phyloP scores from a whole-genome alignment of 75 land plant species.

The Selaginella tamariscina region DNA sequence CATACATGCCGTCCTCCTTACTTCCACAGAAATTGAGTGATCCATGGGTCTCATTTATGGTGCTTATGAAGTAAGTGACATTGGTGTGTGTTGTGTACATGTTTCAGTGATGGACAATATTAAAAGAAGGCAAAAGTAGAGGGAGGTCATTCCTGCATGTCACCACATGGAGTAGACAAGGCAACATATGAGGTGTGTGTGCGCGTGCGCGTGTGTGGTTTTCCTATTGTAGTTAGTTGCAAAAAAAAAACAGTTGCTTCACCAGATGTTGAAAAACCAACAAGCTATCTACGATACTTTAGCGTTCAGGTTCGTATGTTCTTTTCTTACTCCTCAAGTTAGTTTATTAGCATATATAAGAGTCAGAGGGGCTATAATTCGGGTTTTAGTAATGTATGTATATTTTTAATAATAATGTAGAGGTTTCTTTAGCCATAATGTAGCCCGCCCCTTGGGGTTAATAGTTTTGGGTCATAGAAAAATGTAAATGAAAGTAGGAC shows the following conservation, averaged over 20 bases:
- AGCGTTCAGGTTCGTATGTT: slow-evolving; percentile 98
- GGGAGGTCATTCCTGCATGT: slow-evolving; percentile 96
- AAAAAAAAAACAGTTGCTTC: slow-evolving; percentile 36
- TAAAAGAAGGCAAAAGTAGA: slow-evolving; percentile 93
- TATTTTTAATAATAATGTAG: background rate
- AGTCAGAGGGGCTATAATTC: slow-evolving; percentile 81
- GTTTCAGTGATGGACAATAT: no score
- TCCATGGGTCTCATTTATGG: slow-evolving; percentile 94
- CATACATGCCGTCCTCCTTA: slow-evolving; percentile 97
- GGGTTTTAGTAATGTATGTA: slow-evolving; percentile 33
- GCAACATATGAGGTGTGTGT: slow-evolving; percentile 59
- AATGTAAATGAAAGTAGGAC: no score
- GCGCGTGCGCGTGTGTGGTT: background rate
- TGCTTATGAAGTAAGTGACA: slow-evolving; percentile 58
- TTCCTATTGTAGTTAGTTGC: slow-evolving; percentile 8
- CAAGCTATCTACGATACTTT: slow-evolving; percentile 38
- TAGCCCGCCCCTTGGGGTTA: no score
- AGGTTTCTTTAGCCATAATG: no score
- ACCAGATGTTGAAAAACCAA: slow-evolving; percentile 34
- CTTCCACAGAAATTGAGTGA: slow-evolving; percentile 97
- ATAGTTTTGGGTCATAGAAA: no score
- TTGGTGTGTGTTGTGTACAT: no score
- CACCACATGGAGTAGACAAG: slow-evolving; percentile 97
- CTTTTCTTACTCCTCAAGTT: slow-evolving; percentile 64
- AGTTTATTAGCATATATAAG: slow-evolving; percentile 77